Percentiles rank a stretch among this genome's conserved stretches.
Evolutionary conservation across 257 asterid genomes (phyloP).

Genomic region (Lithospermum erythrorhizon): DNA sequence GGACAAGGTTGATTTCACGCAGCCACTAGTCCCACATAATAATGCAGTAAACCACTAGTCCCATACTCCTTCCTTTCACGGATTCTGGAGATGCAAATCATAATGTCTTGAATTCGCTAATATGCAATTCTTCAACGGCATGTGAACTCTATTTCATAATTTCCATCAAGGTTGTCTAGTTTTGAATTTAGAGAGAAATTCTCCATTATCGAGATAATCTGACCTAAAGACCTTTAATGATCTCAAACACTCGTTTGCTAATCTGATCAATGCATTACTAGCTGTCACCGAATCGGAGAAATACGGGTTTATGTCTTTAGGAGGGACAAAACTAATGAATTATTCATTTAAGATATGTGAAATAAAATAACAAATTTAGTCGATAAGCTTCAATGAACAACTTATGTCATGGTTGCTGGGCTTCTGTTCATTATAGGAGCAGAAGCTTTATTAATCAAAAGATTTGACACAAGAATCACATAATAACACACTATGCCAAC

Average conservation of each 20-base stretch:
- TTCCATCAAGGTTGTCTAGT: no score
- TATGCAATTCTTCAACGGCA: not conserved
- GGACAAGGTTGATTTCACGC: slow-evolving; percentile 76
- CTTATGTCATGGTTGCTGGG: no score
- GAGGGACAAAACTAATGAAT: no score
- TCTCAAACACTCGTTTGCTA: slow-evolving; percentile 57
- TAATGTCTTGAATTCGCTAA: not conserved
- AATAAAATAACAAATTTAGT: no score
- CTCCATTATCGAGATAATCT: slow-evolving; percentile 24
- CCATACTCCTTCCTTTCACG: slow-evolving; percentile 70
- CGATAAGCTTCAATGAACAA: no score
- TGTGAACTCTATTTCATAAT: slow-evolving; percentile 1
- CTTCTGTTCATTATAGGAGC: no score
- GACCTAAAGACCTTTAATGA: slow-evolving; percentile 28
- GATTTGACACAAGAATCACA: no score
- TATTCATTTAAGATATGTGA: no score
- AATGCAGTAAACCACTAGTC: slow-evolving; percentile 56
- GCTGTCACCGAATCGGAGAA: not conserved
- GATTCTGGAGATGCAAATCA: slow-evolving; percentile 33
- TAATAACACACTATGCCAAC: no score
- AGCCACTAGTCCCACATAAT: slow-evolving; percentile 75
- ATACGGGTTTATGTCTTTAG: no score
- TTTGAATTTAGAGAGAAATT: no score
- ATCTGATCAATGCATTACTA: slow-evolving; percentile 25
- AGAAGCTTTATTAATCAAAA: no score